These are phyloP conservation scores for Nothomitra cinnamomea DNA, from an alignment of 2,329 filamentous ascomycete species.

Conservation along the genomic window DNA sequence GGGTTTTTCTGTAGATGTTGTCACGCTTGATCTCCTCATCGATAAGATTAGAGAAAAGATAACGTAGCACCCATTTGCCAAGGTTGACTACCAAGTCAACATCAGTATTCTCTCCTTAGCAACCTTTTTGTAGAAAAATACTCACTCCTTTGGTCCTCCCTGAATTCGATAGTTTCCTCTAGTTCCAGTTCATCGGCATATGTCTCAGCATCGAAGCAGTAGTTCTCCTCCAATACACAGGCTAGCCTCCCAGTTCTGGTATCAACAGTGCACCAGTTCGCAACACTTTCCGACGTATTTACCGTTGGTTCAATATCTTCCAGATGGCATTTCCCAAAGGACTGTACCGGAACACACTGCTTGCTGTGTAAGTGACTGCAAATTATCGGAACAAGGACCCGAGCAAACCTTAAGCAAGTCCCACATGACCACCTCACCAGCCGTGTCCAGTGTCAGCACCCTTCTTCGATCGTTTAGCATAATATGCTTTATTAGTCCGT, in stretches of 20 bases:
- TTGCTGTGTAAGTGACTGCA: slow-evolving; percentile 6
- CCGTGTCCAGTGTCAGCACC: slow-evolving; percentile 82
- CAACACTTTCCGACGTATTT: slow-evolving; percentile 75
- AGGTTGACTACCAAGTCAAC: slow-evolving; percentile 52
- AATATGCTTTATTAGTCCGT: slow-evolving; percentile 84
- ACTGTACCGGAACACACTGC: slow-evolving; percentile 70
- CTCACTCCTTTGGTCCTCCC: slow-evolving; percentile 85
- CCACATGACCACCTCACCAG: slow-evolving; percentile 89
- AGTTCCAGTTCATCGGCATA: slow-evolving; percentile 80
- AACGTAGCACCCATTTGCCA: slow-evolving; percentile 88
- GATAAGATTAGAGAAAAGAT: slow-evolving; percentile 76
- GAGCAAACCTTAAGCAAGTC: slow-evolving; percentile 62
- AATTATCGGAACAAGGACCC: slow-evolving; percentile 7
- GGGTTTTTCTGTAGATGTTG: slow-evolving; percentile 48
- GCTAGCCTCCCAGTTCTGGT: slow-evolving; percentile 83
- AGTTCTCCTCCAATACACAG: slow-evolving; percentile 81
- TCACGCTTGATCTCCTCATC: slow-evolving; percentile 82
- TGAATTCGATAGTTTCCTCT: slow-evolving; percentile 59
- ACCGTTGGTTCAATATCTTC: slow-evolving; percentile 80
- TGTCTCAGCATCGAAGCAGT: slow-evolving; percentile 93
- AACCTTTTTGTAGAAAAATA: slow-evolving; percentile 6
- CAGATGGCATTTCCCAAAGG: slow-evolving; percentile 86
- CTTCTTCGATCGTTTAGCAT: slow-evolving; percentile 80
- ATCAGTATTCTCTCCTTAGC: background rate
- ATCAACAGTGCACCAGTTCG: slow-evolving; percentile 93